Percentiles rank a stretch among this genome's conserved stretches.
Evolutionary conservation across 345 rosid species (phyloP).

Genomic region (Salix dunnii): DNA sequence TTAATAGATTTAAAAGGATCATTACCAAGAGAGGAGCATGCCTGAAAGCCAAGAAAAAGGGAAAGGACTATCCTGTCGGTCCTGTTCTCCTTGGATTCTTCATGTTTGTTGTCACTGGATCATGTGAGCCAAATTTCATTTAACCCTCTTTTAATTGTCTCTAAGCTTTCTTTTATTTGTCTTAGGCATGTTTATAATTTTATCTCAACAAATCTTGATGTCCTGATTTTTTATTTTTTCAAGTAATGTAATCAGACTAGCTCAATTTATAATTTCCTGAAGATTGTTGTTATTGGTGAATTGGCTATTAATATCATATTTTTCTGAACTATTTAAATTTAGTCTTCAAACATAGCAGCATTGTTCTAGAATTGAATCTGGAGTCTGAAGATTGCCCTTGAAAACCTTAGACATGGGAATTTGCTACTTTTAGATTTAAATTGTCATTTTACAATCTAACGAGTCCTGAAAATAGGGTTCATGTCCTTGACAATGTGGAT

Average conservation of each 20-base stretch:
- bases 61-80: conserved; percentile 81
- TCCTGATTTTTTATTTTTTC: neutral
- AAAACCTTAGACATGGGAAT: neutral
- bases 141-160: neutral
- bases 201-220: neutral
- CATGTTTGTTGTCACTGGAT: conserved; percentile 82
- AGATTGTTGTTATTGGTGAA: neutral
- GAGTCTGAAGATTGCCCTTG: neutral
- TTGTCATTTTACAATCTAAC: neutral
- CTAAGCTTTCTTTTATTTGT: neutral
- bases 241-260: neutral
- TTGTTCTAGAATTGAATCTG: neutral
- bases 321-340: neutral
- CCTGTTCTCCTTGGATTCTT: conserved; percentile 89
- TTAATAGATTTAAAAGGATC: conserved; percentile 77
- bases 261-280: neutral
- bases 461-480: neutral
- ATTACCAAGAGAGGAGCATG: conserved; percentile 74
- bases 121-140: conserved; percentile 52
- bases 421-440: neutral
- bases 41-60: conserved; percentile 82
- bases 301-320: neutral
- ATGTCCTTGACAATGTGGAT: neutral
- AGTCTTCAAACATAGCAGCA: neutral
- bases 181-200: neutral